Evolutionary conservation across 176 grass and related monocot genomes (phyloP), one percentile per base, ranked within the genome.

Genomic region (Ensete glaucum): DNA sequence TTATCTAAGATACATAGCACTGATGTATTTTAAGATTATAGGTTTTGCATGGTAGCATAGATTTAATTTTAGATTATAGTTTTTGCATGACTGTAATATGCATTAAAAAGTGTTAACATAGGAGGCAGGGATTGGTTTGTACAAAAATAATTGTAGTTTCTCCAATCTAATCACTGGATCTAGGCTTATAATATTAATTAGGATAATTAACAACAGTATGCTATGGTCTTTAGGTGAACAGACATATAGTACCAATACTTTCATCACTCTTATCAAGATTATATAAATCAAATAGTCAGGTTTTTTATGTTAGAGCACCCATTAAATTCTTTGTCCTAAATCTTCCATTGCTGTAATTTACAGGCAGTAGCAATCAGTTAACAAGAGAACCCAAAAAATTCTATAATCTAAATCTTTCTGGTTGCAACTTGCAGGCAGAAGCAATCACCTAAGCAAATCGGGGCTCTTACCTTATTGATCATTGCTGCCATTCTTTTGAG

Each of bases 401-500:
- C 34, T 43, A 43, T 76, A 29, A 27, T 34, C 9, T 54, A 52
- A 57, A 56, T 70, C 56, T 27, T 34, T 62, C 24, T 63, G 17
- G 52, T 24, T 71, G 54, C 50, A 76, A 71, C 25, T 81, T 88
- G 75, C 85, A 97, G 93, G 75, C 88, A 98, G 23, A 98, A 87
- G 76, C 94, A 98, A 87, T 98, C 94, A 20, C 64, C 76, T 21
- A 89, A 82, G 78, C 95, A 98, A 80, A 73, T 87, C 62, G 68
- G 90, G 65, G 88, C 95, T 53, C 85, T 98, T 72, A 57, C 72
- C 63, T 87, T 98, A 52, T 88, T 93, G 56, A 87, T 98, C 54
- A 67, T 77, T 71, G 95, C 88, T 65, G 90, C 95, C 23, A 81
- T 87, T 78, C 95, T 98, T 85, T 59, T 93, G 77, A 98, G 88